A percentile compares a stretch with the other conserved stretches of the same genome.
phyloP scores from a whole-genome alignment of 2,329 filamentous ascomycete genomes.

The Alternaria triticina region DNA sequence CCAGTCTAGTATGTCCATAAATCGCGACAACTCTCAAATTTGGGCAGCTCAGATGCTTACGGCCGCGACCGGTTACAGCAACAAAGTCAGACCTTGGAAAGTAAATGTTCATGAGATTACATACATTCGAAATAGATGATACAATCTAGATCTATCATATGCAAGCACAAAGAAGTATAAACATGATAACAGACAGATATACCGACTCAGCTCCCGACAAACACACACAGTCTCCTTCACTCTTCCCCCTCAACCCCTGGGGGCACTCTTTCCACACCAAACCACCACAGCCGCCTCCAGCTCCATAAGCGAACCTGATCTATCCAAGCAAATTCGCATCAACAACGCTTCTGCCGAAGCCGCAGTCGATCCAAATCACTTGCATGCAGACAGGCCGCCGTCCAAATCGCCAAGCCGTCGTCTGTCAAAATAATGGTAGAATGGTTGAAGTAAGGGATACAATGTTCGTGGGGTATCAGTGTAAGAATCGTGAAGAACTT shows the following conservation, averaged over 20 bases:
- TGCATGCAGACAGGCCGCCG: slow-evolving; percentile 26
- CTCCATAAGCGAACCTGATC: slow-evolving; percentile 29
- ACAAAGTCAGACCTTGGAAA: too few species aligned
- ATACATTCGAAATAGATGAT: slow-evolving; percentile 25
- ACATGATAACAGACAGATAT: slow-evolving; percentile 24
- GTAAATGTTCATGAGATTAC: background rate
- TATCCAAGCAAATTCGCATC: slow-evolving; percentile 33
- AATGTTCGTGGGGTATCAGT: slow-evolving; percentile 53
- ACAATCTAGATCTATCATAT: slow-evolving; percentile 23
- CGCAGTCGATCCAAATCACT: slow-evolving; percentile 14
- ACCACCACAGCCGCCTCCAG: slow-evolving; percentile 43
- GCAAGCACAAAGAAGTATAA: slow-evolving; percentile 17
- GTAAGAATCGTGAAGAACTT: slow-evolving; percentile 50
- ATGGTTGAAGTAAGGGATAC: slow-evolving; percentile 44
- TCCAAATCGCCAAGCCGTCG: slow-evolving; percentile 47
- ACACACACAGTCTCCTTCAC: slow-evolving; percentile 30
- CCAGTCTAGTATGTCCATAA: background rate
- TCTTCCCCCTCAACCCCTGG: slow-evolving; percentile 31
- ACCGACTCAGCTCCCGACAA: slow-evolving; percentile 39
- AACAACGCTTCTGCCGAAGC: slow-evolving; percentile 10
- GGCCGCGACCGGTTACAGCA: background rate
- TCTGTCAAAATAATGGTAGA: slow-evolving; percentile 46
- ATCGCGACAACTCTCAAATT: background rate
- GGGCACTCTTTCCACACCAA: slow-evolving; percentile 33
- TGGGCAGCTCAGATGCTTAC: background rate